Evolutionary conservation across 305 asterid genomes (phyloP).

Genomic region (Rubia peregrina): DNA sequence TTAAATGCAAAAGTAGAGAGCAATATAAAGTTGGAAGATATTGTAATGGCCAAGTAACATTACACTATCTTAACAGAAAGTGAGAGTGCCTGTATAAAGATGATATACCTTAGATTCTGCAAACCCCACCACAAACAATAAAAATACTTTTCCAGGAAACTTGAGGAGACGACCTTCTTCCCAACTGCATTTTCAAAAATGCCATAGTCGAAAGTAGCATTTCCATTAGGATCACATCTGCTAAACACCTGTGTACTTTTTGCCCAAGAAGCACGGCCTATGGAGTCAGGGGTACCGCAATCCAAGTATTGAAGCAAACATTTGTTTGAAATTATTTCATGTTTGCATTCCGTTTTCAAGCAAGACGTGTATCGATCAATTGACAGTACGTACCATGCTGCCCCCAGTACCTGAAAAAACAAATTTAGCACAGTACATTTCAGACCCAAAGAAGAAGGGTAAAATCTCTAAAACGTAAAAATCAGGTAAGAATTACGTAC

Average conservation of each 20-base stretch:
- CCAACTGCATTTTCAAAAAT: conserved; percentile 70
- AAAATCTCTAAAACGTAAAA: conserved; percentile 1
- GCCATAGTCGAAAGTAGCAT: conserved; percentile 58
- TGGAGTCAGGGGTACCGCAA: conserved; percentile 31
- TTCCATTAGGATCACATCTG: conserved; percentile 55
- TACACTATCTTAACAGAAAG: not conserved
- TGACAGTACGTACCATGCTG: conserved; percentile 89
- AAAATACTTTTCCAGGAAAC: conserved; percentile 63
- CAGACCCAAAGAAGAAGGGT: too few species aligned
- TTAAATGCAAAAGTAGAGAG: conserved; percentile 5
- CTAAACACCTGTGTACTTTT: conserved; percentile 52
- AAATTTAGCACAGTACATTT: not conserved
- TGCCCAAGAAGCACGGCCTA: conserved; percentile 45
- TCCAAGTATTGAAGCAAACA: conserved; percentile 58
- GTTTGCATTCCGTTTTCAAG: conserved; percentile 73
- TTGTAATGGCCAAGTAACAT: not conserved
- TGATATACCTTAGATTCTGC: conserved; percentile 74
- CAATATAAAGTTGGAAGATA: conserved; percentile 2
- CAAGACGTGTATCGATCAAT: conserved; percentile 84
- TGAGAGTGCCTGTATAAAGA: conserved; percentile 3
- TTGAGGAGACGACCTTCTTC: conserved; percentile 74
- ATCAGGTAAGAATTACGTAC: conserved; percentile 39
- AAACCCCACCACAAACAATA: conserved; percentile 99
- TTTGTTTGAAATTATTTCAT: conserved; percentile 40
- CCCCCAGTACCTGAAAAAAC: conserved; percentile 64